Evolutionary conservation across 2,329 filamentous ascomycete species (phyloP).

Genomic region (Pseudogymnoascus sp.): DNA sequence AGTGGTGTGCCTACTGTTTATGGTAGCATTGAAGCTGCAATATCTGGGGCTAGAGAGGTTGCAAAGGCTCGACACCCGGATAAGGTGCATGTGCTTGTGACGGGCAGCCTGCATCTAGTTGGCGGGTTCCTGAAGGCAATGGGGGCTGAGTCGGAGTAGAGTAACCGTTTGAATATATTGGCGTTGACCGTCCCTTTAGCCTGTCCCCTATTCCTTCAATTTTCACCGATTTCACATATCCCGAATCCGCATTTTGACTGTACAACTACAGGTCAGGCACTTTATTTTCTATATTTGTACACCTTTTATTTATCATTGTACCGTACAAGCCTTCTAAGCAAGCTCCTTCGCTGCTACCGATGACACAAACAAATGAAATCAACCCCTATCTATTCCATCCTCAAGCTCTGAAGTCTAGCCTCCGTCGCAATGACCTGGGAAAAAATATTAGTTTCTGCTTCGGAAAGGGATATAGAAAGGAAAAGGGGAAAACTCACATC

Average conservation of each 20-base stretch:
- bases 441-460: conserved; percentile 14
- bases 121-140: conserved; percentile 28
- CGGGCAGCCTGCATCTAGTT: conserved; percentile 56
- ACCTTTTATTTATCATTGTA: conserved; percentile 4
- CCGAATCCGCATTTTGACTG: not conserved
- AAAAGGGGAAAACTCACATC: conserved; percentile 64
- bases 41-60: conserved; percentile 38
- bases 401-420: conserved; percentile 78
- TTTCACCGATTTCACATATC: not conserved
- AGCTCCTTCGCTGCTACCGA: not conserved
- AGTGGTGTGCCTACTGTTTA: conserved; percentile 32
- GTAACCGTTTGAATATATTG: not conserved
- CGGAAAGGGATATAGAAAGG: not conserved
- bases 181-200: not conserved
- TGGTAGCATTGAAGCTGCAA: conserved; percentile 46
- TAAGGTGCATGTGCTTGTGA: conserved; percentile 37
- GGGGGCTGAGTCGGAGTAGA: not conserved
- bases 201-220: not conserved
- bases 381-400: conserved; percentile 55
- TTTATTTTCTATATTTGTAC: conserved; percentile 6
- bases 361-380: not conserved
- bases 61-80: conserved; percentile 20
- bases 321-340: not conserved
- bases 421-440: conserved; percentile 77
- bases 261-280: not conserved